phyloP scores from a whole-genome alignment of 1,284 basidiomycete genomes.

The Cryptococcus jaspeensis region DNA sequence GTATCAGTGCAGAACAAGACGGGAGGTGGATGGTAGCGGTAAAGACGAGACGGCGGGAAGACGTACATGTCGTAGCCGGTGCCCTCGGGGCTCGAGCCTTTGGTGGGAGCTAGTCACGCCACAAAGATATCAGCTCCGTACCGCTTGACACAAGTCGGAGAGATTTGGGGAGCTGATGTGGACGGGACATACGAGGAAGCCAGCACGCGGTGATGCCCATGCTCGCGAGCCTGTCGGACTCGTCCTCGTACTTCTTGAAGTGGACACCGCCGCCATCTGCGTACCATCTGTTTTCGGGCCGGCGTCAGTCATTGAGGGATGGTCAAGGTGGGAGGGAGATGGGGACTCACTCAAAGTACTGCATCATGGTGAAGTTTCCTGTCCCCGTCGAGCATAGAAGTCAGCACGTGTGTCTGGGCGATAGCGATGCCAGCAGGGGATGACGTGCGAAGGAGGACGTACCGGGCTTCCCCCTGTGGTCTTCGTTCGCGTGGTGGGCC shows the following conservation, averaged over 20 bases:
- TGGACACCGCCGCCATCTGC: conserved; percentile 37
- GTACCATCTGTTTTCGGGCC: conserved; percentile 35
- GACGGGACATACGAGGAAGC: conserved; percentile 52
- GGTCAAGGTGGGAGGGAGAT: background rate
- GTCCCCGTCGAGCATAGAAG: background rate
- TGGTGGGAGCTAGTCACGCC: conserved; percentile 38
- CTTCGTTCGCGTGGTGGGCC: conserved; percentile 27
- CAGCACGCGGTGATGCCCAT: conserved; percentile 82
- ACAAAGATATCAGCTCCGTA: background rate
- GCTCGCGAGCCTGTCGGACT: conserved; percentile 66
- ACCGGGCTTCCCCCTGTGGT: conserved; percentile 20
- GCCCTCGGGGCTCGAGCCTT: conserved; percentile 44
- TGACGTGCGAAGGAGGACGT: background rate
- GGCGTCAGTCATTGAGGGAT: background rate
- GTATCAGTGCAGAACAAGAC: background rate
- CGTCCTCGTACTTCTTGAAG: conserved; percentile 75
- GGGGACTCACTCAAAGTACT: conserved; percentile 45
- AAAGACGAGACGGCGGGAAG: background rate
- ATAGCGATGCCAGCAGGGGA: background rate
- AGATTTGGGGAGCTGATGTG: background rate
- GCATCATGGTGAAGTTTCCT: conserved; percentile 50
- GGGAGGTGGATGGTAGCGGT: background rate
- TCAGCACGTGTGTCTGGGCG: background rate
- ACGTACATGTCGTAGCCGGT: conserved; percentile 51
- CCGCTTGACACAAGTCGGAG: background rate